Conservation (phyloP, 176 grass and related monocot species). For the Juncus effusus region DNA sequence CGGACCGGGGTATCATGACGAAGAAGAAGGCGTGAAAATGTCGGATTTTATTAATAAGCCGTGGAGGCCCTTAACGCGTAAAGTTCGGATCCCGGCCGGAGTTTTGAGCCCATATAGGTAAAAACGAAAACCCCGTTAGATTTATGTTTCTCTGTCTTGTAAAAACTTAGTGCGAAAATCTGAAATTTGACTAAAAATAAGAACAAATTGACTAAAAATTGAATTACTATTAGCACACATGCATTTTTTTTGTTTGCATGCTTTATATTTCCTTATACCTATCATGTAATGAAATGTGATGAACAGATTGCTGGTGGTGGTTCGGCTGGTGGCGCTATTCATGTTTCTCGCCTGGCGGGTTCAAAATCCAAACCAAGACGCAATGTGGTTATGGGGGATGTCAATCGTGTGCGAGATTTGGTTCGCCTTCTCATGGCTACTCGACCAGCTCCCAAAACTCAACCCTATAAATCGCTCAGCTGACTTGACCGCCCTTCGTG, state of each 20-base stretch:
- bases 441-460: constrained; percentile 85
- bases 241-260: background rate
- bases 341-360: constrained; percentile 65
- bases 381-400: constrained; percentile 72
- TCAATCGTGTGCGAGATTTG: constrained; percentile 80
- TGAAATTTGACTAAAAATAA: background rate
- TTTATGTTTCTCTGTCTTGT: constrained; percentile 3
- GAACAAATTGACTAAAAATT: background rate
- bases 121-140: background rate
- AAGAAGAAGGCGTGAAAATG: constrained; percentile 38
- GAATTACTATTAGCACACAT: background rate
- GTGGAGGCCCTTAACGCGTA: constrained; percentile 64
- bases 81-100: constrained; percentile 44
- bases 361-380: constrained; percentile 61
- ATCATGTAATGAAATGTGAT: background rate
- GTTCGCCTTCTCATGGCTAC: constrained; percentile 78
- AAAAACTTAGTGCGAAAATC: background rate
- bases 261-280: background rate
- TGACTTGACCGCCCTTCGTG: constrained; percentile 50
- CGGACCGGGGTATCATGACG: constrained; percentile 27
- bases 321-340: constrained; percentile 47
- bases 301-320: constrained; percentile 50
- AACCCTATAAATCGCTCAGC: constrained; percentile 68
- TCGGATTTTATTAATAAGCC: constrained; percentile 66
- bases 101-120: constrained; percentile 66